Percentiles rank a stretch among this genome's conserved stretches.
Evolutionary conservation across 352 stramenopile genomes (phyloP).

Genomic region (Phytophthora chlamydospora): DNA sequence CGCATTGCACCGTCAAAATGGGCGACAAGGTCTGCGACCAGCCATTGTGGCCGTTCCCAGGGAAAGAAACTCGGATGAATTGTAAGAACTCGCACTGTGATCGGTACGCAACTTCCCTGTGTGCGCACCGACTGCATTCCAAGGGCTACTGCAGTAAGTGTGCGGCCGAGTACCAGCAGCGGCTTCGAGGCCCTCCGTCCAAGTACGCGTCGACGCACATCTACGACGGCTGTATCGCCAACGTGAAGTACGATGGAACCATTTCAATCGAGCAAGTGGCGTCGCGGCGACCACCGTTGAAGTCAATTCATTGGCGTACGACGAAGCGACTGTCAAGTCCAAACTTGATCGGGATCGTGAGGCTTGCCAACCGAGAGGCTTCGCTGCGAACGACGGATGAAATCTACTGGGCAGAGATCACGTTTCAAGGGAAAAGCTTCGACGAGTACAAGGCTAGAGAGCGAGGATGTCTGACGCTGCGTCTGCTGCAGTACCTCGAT

Average conservation of each 20-base stretch:
- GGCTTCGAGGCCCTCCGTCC: constrained; percentile 59
- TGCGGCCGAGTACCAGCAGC: constrained; percentile 50
- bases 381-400: constrained; percentile 54
- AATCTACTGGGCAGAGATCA: constrained; percentile 82
- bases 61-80: constrained; percentile 17
- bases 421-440: constrained; percentile 66
- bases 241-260: constrained; percentile 64
- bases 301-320: constrained; percentile 78
- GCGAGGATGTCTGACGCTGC: constrained; percentile 60
- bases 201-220: constrained; percentile 79
- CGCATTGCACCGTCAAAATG: constrained; percentile 64
- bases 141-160: constrained; percentile 72
- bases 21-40: constrained; percentile 72
- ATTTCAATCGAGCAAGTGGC: constrained; percentile 65
- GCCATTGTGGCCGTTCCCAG: constrained; percentile 62
- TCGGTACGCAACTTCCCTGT: constrained; percentile 63
- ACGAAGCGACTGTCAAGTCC: constrained; percentile 78
- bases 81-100: constrained; percentile 66
- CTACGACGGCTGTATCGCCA: constrained; percentile 64
- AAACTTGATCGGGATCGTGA: constrained; percentile 85
- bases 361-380: constrained; percentile 53
- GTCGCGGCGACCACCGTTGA: constrained; percentile 63
- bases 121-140: constrained; percentile 55
- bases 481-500: constrained; percentile 76
- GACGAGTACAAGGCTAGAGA: constrained; percentile 76